These are phyloP conservation scores for Cnidoscolus chayamansa DNA, from an alignment of 441 rosid species.

Conservation along the genomic window DNA sequence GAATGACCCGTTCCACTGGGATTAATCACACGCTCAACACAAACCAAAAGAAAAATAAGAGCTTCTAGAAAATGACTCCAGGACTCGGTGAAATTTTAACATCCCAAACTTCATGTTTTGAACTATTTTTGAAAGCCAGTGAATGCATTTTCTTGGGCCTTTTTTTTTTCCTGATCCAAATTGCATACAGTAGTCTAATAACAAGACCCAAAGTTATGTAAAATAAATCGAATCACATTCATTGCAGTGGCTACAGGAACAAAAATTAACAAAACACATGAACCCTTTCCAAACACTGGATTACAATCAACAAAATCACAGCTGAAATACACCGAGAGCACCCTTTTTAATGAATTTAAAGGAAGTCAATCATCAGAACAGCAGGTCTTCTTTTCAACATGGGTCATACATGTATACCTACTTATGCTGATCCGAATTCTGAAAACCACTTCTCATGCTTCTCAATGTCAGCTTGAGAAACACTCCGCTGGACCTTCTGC, in stretches of 20 bases:
- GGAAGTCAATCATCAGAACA: slow-evolving; percentile 1
- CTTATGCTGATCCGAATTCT: slow-evolving; percentile 85
- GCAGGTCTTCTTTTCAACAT: slow-evolving; percentile 1
- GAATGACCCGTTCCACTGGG: slow-evolving; percentile 2
- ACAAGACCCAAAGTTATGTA: background rate
- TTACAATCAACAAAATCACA: slow-evolving; percentile 22
- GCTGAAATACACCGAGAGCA: background rate
- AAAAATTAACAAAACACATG: slow-evolving; percentile 15
- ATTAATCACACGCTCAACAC: background rate
- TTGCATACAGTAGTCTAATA: background rate
- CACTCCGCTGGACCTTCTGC: slow-evolving; percentile 88
- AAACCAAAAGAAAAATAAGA: background rate
- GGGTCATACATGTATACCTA: background rate
- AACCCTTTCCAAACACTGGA: slow-evolving; percentile 9
- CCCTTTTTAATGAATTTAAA: background rate
- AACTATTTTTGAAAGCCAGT: background rate
- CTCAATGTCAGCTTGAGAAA: slow-evolving; percentile 82
- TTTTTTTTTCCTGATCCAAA: background rate
- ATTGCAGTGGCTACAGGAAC: background rate
- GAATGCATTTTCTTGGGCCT: background rate
- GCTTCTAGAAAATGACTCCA: background rate
- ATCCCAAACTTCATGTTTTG: too few relatives aligned
- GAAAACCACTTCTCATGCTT: slow-evolving; percentile 95
- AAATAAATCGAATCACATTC: slow-evolving; percentile 17
- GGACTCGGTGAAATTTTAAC: too few relatives aligned